A percentile compares a stretch with the other conserved stretches of the same genome.
Conservation (phyloP, 2,329 filamentous ascomycete species). For the Paecilomyces niveus region DNA sequence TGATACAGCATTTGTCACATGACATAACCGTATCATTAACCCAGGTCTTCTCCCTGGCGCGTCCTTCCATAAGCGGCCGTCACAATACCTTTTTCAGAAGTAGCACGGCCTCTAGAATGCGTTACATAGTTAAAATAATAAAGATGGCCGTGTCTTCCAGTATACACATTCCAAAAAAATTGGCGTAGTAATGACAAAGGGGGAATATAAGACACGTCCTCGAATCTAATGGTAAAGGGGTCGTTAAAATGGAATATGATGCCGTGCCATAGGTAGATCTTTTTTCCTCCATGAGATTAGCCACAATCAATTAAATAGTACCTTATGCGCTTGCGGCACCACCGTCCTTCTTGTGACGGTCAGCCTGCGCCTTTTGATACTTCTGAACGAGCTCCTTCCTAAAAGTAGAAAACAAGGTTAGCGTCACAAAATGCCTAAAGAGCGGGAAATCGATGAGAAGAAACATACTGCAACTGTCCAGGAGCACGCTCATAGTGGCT, state of each 20-base stretch:
- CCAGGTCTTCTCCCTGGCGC: neutral
- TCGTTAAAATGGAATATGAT: neutral
- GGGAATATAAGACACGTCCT: slow-evolving; percentile 1
- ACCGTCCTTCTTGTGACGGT: slow-evolving; percentile 55
- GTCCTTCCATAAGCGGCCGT: neutral
- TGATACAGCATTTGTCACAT: neutral
- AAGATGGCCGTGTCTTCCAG: neutral
- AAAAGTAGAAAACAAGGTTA: slow-evolving; percentile 8
- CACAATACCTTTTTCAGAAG: neutral
- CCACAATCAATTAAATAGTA: neutral
- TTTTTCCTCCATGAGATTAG: neutral
- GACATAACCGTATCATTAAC: neutral
- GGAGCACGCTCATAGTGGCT: slow-evolving; percentile 88
- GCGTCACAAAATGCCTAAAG: slow-evolving; percentile 1
- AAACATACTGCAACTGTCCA: slow-evolving; percentile 75
- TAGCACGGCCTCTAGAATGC: neutral
- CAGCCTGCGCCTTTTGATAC: slow-evolving; percentile 60
- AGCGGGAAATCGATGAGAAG: neutral
- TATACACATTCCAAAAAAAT: neutral
- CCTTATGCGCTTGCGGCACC: neutral
- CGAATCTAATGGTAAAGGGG: neutral
- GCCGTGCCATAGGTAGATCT: neutral
- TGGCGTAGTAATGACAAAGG: neutral
- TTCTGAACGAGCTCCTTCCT: slow-evolving; percentile 61
- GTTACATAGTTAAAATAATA: neutral